Evolutionary conservation across 345 rosid genomes (phyloP).

Genomic region (Excoecaria cochinchinensis): DNA sequence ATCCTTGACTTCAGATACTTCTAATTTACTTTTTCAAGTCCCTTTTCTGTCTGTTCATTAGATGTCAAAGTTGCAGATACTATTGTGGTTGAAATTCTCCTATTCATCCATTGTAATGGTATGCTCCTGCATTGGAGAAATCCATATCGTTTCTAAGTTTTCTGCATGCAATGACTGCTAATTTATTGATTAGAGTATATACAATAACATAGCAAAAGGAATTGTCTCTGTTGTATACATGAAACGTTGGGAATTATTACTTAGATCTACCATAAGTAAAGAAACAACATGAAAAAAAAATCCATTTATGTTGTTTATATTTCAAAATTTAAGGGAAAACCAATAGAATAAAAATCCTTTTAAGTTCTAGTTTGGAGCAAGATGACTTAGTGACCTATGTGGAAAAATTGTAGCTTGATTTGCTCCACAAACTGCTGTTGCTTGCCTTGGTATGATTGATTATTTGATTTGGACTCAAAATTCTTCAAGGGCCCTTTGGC

Average conservation of each 20-base stretch:
- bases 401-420: background rate
- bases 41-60: no score
- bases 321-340: no score
- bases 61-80: no score
- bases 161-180: background rate
- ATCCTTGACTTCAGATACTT: background rate
- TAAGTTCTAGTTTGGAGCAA: background rate
- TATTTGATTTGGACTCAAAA: no score
- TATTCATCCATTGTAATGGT: background rate
- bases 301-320: no score
- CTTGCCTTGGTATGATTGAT: no score
- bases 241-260: background rate
- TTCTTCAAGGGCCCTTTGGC: background rate
- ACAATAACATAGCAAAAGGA: background rate
- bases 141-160: background rate
- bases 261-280: background rate
- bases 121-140: background rate
- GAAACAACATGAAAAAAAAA: background rate
- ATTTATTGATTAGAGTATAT: background rate
- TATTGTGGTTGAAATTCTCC: background rate
- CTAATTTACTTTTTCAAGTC: background rate
- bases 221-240: background rate
- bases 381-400: no score
- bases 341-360: background rate
- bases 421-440: no score